A percentile compares a stretch with the other conserved stretches of the same genome.
Conservation (phyloP, 805 yeast species). For the Cyberlindnera amylophila region DNA sequence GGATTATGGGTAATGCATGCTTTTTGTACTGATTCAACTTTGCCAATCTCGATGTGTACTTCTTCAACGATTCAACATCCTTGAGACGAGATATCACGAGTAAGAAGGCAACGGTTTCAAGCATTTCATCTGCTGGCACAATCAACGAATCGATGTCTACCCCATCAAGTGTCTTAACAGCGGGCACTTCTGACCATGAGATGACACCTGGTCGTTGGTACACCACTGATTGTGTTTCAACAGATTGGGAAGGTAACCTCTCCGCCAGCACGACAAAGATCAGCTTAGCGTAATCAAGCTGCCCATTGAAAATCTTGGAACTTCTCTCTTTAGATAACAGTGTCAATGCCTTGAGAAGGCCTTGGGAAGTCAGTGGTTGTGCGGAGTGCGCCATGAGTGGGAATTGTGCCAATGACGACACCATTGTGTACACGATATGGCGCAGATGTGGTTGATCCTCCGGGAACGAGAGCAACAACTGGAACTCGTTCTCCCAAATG, state of each 20-base stretch:
- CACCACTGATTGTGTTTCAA: constrained; percentile 16
- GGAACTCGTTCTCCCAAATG: constrained; percentile 23
- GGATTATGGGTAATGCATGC: constrained; percentile 42
- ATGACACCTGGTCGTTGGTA: constrained; percentile 13
- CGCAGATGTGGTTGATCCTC: constrained; percentile 29
- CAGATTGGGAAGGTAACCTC: constrained; percentile 1
- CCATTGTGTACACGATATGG: constrained; percentile 36
- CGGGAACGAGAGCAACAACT: constrained; percentile 35
- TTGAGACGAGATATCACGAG: constrained; percentile 41
- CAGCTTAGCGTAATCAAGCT: constrained; percentile 40
- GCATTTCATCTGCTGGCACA: constrained; percentile 39
- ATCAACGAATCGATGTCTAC: constrained; percentile 35
- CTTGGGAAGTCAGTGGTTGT: constrained; percentile 32
- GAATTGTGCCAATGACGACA: constrained; percentile 42
- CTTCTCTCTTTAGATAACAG: constrained; percentile 43
- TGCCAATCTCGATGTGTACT: constrained; percentile 23
- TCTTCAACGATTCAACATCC: constrained; percentile 32
- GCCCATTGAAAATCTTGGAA: constrained; percentile 31
- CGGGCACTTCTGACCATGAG: constrained; percentile 31
- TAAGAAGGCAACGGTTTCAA: constrained; percentile 44
- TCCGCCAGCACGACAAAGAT: constrained; percentile 45
- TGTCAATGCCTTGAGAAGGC: constrained; percentile 40
- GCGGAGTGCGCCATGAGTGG: constrained; percentile 39
- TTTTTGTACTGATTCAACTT: constrained; percentile 42
- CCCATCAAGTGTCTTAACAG: constrained; percentile 41